Evolutionary conservation across 352 stramenopile species (phyloP), one percentile per base, ranked within the genome.

Genomic region (Saprolegnia parasitica): DNA sequence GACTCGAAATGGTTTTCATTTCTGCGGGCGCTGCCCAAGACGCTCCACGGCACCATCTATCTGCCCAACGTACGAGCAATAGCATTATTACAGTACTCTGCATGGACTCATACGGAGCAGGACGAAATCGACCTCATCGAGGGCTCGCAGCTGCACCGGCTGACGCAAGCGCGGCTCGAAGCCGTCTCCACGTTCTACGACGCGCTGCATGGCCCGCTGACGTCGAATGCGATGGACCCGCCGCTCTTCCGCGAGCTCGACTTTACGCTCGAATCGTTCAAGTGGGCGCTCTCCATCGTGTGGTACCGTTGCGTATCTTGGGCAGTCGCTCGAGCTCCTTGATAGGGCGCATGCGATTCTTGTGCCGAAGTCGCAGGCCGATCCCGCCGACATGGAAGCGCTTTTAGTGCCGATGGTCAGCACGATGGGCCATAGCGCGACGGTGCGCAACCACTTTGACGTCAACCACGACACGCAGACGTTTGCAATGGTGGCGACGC

Each of bases 51-150:
- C 40, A 61, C 63, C 32, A 35, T 70, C 18, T 70, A 39, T 9
- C 26, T 61, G 26, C 29, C 63, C n/a, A 46, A 70, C n/a, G 63
- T 70, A 49, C 18, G 54, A 18, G n/a, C n/a, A n/a, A n/a, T n/a
- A n/a, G n/a, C 6, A 9, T 10, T 49, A 46, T 21, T 2, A 52
- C 45, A 49, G 1, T 18, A 47, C 39, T 32, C 49, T 56, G 10
- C 49, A 10, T 52, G 10, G 40, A 56, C 32, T 32, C 18, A 60
- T 24, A 4, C 5, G 62, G 15, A n/a, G 10, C 21, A 70, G 63
- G 63, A 70, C 21, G 50, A 70, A 46, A 42, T 24, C 18, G 63
- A 70, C n/a, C 20, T 70, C 35, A 70, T 70, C n/a, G 18, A 70
- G 26, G 54, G 54, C 21, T 70, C 63, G 32, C 63, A 70, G 21